Base-by-base conservation (phyloP, 257 asterid species). In the Thymus quinquecostatus region DNA sequence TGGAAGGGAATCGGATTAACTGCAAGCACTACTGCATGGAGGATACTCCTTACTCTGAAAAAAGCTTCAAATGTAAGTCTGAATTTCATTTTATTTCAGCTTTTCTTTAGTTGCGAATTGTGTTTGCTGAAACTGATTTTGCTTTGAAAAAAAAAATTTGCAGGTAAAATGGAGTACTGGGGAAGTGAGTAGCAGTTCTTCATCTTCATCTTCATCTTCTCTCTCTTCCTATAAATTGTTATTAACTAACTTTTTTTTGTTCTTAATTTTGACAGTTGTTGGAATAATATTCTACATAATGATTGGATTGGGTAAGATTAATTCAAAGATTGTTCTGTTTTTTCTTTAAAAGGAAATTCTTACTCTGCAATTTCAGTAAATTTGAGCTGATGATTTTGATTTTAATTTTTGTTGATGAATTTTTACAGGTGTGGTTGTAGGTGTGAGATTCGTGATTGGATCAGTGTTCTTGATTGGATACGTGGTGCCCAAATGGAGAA, bases 121-220 rank as follows among this genome's bases (percentile, higher is more conserved):
- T 36, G 54, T 59, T 75, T 69, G 40, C 80, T 80, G 49, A 80
- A 28, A 10, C 29, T 83, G 68, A 8, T 43, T 69, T 64, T 8
- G 1, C 10, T 45, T 73, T 70, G 63, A 12, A 33, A 40, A 73
- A 21, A 21, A 21, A 21, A 21, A n/a, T n/a, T 56, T 78, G 82
- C 86, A 84, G 88, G 88, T 76, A 80, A 77, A 59, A 29, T 81
- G 41, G 40, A 79, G 60, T 81, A 48, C 70, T 81, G 77, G 73
- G 82, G 76, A 74, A 0, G 88, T 84, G 77, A 81, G 88, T 73
- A 21, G 21, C 21, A 21, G 21, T 21, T 21, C 21, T 21, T 2
- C n/a, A 53, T 56, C 66, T 67, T 66, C 66, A 0, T 43, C 1
- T 3, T 6, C 8, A 43, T 43, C 1, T 43, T 4, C 0, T 4